phyloP scores from a whole-genome alignment of 2,329 filamentous ascomycete genomes.

The Monosporascus ibericus region DNA sequence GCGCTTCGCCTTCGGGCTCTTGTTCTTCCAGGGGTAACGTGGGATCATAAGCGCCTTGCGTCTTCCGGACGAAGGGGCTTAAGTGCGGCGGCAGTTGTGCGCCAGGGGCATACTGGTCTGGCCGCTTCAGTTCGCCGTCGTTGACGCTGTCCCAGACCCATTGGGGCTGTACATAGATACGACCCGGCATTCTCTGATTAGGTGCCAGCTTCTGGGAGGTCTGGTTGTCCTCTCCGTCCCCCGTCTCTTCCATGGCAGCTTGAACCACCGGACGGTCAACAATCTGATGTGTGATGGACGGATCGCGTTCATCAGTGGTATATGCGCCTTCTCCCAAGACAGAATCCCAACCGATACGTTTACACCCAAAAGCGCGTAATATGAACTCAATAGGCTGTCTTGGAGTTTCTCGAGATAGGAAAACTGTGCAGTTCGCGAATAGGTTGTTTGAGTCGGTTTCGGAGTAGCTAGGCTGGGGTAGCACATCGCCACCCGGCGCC shows the following conservation, averaged over 20 bases:
- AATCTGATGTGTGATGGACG: slow-evolving; percentile 90
- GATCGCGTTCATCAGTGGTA: slow-evolving; percentile 81
- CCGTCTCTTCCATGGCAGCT: slow-evolving; percentile 44
- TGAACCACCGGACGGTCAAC: slow-evolving; percentile 81
- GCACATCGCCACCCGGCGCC: slow-evolving; percentile 75
- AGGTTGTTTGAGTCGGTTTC: slow-evolving; percentile 65
- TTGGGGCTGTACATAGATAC: slow-evolving; percentile 91
- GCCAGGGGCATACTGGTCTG: slow-evolving; percentile 85
- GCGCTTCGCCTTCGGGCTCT: slow-evolving; percentile 78
- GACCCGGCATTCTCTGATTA: slow-evolving; percentile 77
- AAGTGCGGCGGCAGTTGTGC: slow-evolving; percentile 87
- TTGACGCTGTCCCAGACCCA: slow-evolving; percentile 99
- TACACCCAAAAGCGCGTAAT: slow-evolving; percentile 89
- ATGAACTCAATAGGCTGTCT: slow-evolving; percentile 88
- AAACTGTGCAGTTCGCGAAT: slow-evolving; percentile 86
- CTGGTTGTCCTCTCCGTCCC: slow-evolving; percentile 53
- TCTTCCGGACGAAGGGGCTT: slow-evolving; percentile 88
- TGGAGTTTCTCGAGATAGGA: slow-evolving; percentile 88
- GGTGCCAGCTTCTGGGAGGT: slow-evolving; percentile 50
- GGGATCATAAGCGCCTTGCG: slow-evolving; percentile 86
- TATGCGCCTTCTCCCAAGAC: slow-evolving; percentile 88
- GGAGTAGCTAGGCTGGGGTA: slow-evolving; percentile 69
- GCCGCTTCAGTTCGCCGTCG: slow-evolving; percentile 77
- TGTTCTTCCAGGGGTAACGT: slow-evolving; percentile 80
- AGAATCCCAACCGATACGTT: slow-evolving; percentile 89